Evolutionary conservation across 306 rosid species (phyloP).

Genomic region (Mimosa bimucronata): DNA sequence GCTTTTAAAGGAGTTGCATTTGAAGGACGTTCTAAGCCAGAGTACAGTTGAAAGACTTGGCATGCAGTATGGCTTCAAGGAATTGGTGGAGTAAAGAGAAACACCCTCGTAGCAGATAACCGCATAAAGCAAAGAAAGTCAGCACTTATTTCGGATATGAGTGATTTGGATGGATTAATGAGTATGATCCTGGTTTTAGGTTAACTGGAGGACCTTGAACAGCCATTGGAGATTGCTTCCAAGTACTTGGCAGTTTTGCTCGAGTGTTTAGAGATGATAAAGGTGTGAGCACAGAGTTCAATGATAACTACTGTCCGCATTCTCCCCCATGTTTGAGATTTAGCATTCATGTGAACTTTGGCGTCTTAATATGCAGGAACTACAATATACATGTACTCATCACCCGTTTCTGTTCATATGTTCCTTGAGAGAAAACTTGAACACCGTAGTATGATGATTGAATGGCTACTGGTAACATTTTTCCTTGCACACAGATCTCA

Average conservation of each 20-base stretch:
- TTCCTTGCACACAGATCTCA: not conserved
- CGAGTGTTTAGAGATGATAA: constrained; percentile 34
- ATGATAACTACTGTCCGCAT: constrained; percentile 3
- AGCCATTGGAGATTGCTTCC: constrained; percentile 24
- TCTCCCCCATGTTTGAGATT: constrained; percentile 3
- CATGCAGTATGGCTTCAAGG: constrained; percentile 73
- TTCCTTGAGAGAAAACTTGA: not conserved
- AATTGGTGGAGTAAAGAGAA: constrained; percentile 43
- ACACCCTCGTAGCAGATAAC: constrained; percentile 22
- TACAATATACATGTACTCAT: not conserved
- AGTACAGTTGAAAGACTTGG: constrained; percentile 70
- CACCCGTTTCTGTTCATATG: not conserved
- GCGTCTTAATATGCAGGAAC: not conserved
- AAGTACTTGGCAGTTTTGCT: constrained; percentile 44
- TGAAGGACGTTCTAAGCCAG: constrained; percentile 62
- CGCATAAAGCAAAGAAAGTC: not conserved
- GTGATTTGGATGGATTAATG: not conserved
- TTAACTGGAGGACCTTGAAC: constrained; percentile 20
- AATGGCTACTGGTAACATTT: not conserved
- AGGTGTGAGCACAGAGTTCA: constrained; percentile 17
- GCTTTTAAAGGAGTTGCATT: constrained; percentile 62
- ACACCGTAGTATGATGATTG: not conserved
- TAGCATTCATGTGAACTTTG: not conserved
- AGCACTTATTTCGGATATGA: constrained; percentile 29
- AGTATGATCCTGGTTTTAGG: constrained; percentile 12